Percentiles rank a stretch among this genome's conserved stretches.
Evolutionary conservation across 441 rosid genomes (phyloP).

Genomic region (Gossypium davidsonii): DNA sequence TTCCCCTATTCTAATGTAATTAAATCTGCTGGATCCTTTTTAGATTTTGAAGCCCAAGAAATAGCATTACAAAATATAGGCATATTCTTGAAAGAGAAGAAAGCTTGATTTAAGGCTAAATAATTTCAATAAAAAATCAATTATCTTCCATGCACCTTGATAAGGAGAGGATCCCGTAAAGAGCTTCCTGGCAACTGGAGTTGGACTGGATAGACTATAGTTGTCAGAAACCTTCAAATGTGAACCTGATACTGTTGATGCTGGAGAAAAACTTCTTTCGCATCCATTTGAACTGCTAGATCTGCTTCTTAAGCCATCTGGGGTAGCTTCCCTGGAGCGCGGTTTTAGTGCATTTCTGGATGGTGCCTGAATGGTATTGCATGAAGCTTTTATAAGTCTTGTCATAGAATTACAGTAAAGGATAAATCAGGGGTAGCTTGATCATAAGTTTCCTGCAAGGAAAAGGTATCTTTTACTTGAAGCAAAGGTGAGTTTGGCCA

Average conservation of each 20-base stretch:
- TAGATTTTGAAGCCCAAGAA: not conserved
- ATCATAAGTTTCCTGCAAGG: not conserved
- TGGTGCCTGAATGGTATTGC: slow-evolving; percentile 35
- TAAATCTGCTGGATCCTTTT: too few species aligned
- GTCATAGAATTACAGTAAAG: not conserved
- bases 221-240: slow-evolving; percentile 32
- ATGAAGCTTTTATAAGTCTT: slow-evolving; percentile 3
- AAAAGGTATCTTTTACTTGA: not conserved
- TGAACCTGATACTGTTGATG: slow-evolving; percentile 26
- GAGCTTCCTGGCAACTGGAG: slow-evolving; percentile 42
- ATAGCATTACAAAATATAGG: not conserved
- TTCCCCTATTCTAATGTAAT: not conserved
- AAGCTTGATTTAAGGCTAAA: not conserved
- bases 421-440: not conserved
- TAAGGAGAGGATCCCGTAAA: slow-evolving; percentile 39
- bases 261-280: slow-evolving; percentile 38
- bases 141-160: slow-evolving; percentile 24
- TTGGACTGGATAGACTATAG: slow-evolving; percentile 29
- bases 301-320: slow-evolving; percentile 47
- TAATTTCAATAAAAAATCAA: not conserved
- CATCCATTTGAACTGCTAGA: slow-evolving; percentile 52
- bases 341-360: slow-evolving; percentile 42
- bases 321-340: slow-evolving; percentile 39
- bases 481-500: not conserved
- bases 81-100: not conserved